These are phyloP conservation scores for Fusarium paranaense DNA, from an alignment of 2,329 filamentous ascomycete species.

Conservation along the genomic window DNA sequence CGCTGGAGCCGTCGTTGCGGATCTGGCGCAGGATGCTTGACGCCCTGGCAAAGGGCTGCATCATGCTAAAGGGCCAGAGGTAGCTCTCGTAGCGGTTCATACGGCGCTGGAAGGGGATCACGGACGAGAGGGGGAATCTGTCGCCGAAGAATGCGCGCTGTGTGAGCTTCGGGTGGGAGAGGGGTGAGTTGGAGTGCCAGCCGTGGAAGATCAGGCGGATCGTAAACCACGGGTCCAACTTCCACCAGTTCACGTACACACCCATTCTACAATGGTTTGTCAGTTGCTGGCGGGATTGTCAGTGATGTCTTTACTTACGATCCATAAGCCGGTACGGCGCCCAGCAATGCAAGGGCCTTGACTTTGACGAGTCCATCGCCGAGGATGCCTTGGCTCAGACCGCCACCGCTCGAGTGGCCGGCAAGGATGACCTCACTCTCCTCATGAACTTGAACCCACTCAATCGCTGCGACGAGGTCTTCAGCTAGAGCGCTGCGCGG, in stretches of 20 bases:
- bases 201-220: conserved; percentile 59
- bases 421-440: conserved; percentile 55
- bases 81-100: conserved; percentile 64
- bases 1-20: conserved; percentile 29
- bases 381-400: conserved; percentile 61
- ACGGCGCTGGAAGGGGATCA: conserved; percentile 56
- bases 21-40: conserved; percentile 54
- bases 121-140: conserved; percentile 52
- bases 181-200: conserved; percentile 63
- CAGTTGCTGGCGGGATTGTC: not conserved
- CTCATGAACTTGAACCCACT: conserved; percentile 49
- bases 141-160: conserved; percentile 63
- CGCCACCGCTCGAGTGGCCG: conserved; percentile 65
- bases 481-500: conserved; percentile 55
- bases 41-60: conserved; percentile 56
- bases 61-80: conserved; percentile 63
- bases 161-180: conserved; percentile 62
- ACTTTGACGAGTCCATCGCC: conserved; percentile 54
- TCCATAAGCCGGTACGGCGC: conserved; percentile 58
- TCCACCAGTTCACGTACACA: conserved; percentile 60
- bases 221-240: conserved; percentile 60
- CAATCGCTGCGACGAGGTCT: conserved; percentile 58
- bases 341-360: conserved; percentile 59
- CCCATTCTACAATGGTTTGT: conserved; percentile 50
- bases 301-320: conserved; percentile 34